Evolutionary conservation across 2,329 filamentous ascomycete genomes (phyloP), one percentile per base, ranked within the genome.

Genomic region (Talaromyces sp.): DNA sequence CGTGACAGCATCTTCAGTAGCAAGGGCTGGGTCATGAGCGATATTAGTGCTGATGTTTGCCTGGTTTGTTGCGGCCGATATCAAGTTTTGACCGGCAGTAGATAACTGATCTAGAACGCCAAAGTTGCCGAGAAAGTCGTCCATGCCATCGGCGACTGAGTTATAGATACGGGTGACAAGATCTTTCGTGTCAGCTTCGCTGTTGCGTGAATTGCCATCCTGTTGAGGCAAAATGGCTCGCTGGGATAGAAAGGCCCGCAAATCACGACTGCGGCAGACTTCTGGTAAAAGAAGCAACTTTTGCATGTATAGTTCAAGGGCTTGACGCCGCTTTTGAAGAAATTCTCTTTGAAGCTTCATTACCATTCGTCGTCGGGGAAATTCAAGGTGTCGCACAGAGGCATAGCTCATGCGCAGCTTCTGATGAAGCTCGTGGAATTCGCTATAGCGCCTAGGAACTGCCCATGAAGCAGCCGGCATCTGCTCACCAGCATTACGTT

Each of bases 331-430:
- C 73, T 96, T 97, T 63, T 95, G 89, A 16, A 99, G 77, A 66
- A 99, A 99, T 64, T 99, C 94, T 69, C 86, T 93, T 68, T 99
- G 94, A 2, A 99, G 83, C 66, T 97, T 97, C 86, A 97, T 91
- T 47, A 99, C 89, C 75, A 97, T 87, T 55, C 94, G 88, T 33
- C 95, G 84, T 16, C 93, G 84, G 1, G 94, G 94, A 66, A 99
- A 97, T 63, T 97, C 93, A 2, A 99, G 82, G 60, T 90, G 86
- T 44, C 92, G 86, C 14, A 97, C 91, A 14, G 90, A 92, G 0
- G 91, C 86, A 65, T 97, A 99, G 56, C 88, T 85, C 35, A 86
- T 82, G 48, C 94, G 87, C 22, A 99, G 81, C 50, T 88, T 88
- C 69, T 97, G 94, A 69, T 99, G 91, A 16, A 99, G 83, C 58